Evolutionary conservation across 192 early-diverging fungal species (phyloP), one percentile per base, ranked within the genome.

Genomic region (Coemansia sp.): DNA sequence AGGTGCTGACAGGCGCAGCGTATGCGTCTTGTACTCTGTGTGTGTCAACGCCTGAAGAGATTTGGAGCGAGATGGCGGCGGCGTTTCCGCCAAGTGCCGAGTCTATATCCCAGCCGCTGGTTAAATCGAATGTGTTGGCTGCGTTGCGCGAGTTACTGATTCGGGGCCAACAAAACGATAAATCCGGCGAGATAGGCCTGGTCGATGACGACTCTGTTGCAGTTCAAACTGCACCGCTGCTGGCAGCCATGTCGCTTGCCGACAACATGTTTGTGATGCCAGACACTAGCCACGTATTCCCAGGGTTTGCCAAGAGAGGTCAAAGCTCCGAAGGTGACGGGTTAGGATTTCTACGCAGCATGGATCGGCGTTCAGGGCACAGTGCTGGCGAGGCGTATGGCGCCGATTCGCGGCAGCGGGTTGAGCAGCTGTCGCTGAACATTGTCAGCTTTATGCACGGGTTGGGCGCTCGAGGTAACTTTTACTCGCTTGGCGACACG

Each of bases 401-500:
- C 8, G 45, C 34, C 8, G 51, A 64, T 10, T 26, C 49, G 21
- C 59, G 44, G 36, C 62, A 64, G 9, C 46, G 52, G 47, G 25
- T 58, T 14, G 73, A 69, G 26, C 58, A 55, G 8, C 58, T 58
- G 2, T 53, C 73, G 8, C 53, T 76, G 32, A 64, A 56, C 14
- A 36, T 76, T 25, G 52, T 34, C 2, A 45, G 67, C 0, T 8
- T 76, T 20, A 2, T 76, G 41, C 38, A 44, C 8, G 55, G 53
- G 1, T 36, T 70, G 30, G 45, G 54, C 0, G 26, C 63, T 36
- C 62, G 53, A 15, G 67, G 67, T 0, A 43, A 26, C 10, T 76
- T 62, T 41, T 76, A 76, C 19, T 76, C 72, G 28, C 43, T 69
- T 4, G 72, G 72, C 8, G 61, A 64, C 14, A 55, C 48, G 31